Evolutionary conservation across 1,284 basidiomycete genomes (phyloP).

Genomic region (Anthracocystis setariae): DNA sequence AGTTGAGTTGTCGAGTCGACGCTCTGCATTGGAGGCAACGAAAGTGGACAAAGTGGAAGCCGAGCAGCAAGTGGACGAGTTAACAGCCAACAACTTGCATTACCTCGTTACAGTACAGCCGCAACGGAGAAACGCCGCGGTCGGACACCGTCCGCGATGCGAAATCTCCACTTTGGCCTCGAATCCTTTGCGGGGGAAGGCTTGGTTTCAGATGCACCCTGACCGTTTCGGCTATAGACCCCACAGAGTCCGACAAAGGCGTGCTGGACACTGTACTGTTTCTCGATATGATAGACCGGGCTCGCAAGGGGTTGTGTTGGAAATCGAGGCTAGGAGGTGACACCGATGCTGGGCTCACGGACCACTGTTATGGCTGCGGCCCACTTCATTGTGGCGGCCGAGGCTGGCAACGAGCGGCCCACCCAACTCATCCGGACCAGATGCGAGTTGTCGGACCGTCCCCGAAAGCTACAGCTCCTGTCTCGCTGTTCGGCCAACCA

Average conservation of each 20-base stretch:
- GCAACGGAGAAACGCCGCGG: conserved; percentile 21
- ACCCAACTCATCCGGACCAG: conserved; percentile 9
- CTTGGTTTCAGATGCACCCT: neutral
- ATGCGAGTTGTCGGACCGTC: conserved; percentile 16
- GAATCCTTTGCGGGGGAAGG: conserved; percentile 1
- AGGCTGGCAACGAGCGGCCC: neutral
- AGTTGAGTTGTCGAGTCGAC: no score
- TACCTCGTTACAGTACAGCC: no score
- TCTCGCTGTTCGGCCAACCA: no score
- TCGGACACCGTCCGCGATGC: conserved; percentile 22
- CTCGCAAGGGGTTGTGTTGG: neutral
- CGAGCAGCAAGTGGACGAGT: no score
- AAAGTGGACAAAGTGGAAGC: no score
- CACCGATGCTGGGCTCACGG: conserved; percentile 1
- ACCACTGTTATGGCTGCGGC: conserved; percentile 3
- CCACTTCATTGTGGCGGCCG: no score
- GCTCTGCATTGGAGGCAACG: no score
- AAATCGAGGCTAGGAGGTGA: neutral
- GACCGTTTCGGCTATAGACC: neutral
- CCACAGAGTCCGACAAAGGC: conserved; percentile 2
- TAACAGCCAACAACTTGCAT: no score
- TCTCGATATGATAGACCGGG: no score
- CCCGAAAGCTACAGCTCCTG: conserved; percentile 4
- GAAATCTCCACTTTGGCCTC: conserved; percentile 9
- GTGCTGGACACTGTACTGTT: no score